Conservation (phyloP, 2,329 filamentous ascomycete species). For the Monosporascus sp. region DNA sequence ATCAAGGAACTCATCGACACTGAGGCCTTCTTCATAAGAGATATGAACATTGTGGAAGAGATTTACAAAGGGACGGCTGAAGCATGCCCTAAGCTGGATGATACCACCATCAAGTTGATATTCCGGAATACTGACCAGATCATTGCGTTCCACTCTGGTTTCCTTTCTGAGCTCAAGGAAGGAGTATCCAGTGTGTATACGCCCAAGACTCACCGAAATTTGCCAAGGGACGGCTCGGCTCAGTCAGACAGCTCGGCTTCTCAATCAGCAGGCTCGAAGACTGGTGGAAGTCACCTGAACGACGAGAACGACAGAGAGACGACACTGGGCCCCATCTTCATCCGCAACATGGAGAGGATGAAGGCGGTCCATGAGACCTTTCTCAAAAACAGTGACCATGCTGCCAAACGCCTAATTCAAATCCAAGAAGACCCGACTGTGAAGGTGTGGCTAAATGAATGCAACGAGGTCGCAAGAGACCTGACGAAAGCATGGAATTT, state of each 20-base stretch:
- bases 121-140: constrained; percentile 93
- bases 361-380: constrained; percentile 57
- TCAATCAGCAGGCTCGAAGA: constrained; percentile 26
- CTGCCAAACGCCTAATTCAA: constrained; percentile 55
- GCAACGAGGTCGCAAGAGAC: constrained; percentile 85
- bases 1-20: constrained; percentile 92
- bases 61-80: constrained; percentile 94
- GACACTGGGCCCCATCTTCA: constrained; percentile 48
- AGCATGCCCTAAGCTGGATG: constrained; percentile 71
- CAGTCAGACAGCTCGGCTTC: constrained; percentile 30
- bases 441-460: constrained; percentile 87
- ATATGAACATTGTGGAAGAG: constrained; percentile 96
- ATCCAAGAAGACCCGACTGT: constrained; percentile 60
- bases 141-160: constrained; percentile 75
- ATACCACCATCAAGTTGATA: constrained; percentile 80
- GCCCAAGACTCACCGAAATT: constrained; percentile 45
- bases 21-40: constrained; percentile 82
- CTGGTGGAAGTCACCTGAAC: constrained; percentile 36
- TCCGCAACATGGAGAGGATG: constrained; percentile 54
- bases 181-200: constrained; percentile 76
- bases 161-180: constrained; percentile 75
- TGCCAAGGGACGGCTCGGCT: constrained; percentile 37
- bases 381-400: constrained; percentile 57
- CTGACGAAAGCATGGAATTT: constrained; percentile 92
- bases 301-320: constrained; percentile 50